Evolutionary conservation across 768 basidiomycete species (phyloP).

Genomic region (Gautieria morchelliformis): DNA sequence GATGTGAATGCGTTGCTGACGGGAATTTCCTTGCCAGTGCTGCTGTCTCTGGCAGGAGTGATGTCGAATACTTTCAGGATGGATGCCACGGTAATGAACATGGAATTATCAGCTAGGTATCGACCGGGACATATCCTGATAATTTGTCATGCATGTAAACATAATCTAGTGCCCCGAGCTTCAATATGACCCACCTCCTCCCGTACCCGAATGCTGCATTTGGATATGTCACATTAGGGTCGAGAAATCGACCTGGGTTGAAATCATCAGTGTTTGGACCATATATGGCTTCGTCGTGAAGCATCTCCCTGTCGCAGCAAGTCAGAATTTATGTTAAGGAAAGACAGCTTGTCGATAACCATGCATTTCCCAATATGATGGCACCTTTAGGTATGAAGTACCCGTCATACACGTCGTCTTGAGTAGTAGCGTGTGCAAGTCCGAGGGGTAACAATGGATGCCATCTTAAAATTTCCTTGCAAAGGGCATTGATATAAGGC

Average conservation of each 20-base stretch:
- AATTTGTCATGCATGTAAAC: not conserved
- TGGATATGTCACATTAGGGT: not conserved
- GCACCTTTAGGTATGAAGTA: constrained; percentile 23
- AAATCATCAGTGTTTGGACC: constrained; percentile 13
- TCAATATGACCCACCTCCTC: not conserved
- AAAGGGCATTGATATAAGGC: not conserved
- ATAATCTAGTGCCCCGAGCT: not conserved
- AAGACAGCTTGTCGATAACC: constrained; percentile 12
- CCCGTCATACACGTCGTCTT: constrained; percentile 24
- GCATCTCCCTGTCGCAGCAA: not conserved
- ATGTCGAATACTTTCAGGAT: constrained; percentile 40
- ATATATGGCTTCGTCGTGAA: constrained; percentile 11
- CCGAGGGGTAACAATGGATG: constrained; percentile 4
- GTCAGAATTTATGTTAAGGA: constrained; percentile 7
- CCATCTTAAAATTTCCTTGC: not conserved
- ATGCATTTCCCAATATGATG: constrained; percentile 18
- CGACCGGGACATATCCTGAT: constrained; percentile 42
- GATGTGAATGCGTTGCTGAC: not conserved
- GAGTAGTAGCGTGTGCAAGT: constrained; percentile 19
- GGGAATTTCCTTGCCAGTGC: constrained; percentile 24
- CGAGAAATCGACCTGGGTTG: constrained; percentile 9
- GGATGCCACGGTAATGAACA: constrained; percentile 37
- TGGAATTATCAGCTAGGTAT: constrained; percentile 37
- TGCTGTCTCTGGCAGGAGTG: constrained; percentile 29
- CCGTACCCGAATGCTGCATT: constrained; percentile 1